Evolutionary conservation across 1,284 basidiomycete species (phyloP).

Genomic region (Crepidotus sp.): DNA sequence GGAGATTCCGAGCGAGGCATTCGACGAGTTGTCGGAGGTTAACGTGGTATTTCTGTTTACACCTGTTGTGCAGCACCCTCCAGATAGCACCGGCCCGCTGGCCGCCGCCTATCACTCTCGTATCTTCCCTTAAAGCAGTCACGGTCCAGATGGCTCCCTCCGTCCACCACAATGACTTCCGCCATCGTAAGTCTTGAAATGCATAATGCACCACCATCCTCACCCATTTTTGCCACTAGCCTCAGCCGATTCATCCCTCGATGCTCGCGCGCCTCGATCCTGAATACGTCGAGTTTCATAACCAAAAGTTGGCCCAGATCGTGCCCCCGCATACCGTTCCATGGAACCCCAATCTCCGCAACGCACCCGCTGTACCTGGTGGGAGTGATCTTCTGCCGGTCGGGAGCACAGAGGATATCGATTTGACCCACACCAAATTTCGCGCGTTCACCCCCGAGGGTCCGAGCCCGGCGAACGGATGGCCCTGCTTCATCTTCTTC

Average conservation of each 20-base stretch:
- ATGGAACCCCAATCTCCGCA: slow-evolving; percentile 51
- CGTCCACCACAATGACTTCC: slow-evolving; percentile 10
- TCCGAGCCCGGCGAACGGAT: slow-evolving; percentile 37
- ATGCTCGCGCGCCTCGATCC: slow-evolving; percentile 48
- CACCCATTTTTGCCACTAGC: too few species aligned
- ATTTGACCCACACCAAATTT: slow-evolving; percentile 38
- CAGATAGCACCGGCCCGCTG: neutral
- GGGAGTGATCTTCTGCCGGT: slow-evolving; percentile 46
- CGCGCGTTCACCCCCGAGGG: slow-evolving; percentile 54
- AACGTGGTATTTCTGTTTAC: neutral
- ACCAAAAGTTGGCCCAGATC: slow-evolving; percentile 35
- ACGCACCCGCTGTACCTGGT: slow-evolving; percentile 46
- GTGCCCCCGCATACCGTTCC: slow-evolving; percentile 46
- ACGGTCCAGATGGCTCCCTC: neutral
- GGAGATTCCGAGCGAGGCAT: slow-evolving; percentile 21
- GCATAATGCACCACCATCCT: too few species aligned
- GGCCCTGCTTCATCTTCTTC: slow-evolving; percentile 55
- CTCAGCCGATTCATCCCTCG: slow-evolving; percentile 29
- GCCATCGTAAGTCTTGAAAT: too few species aligned
- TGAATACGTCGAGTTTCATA: slow-evolving; percentile 57
- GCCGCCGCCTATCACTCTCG: neutral
- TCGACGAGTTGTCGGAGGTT: too few species aligned
- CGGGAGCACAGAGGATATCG: slow-evolving; percentile 41
- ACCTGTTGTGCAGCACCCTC: neutral
- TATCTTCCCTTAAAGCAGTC: neutral